A percentile compares a stretch with the other conserved stretches of the same genome.
Conservation (phyloP, 768 basidiomycete genomes). For the Aureoboletus auriporus region DNA sequence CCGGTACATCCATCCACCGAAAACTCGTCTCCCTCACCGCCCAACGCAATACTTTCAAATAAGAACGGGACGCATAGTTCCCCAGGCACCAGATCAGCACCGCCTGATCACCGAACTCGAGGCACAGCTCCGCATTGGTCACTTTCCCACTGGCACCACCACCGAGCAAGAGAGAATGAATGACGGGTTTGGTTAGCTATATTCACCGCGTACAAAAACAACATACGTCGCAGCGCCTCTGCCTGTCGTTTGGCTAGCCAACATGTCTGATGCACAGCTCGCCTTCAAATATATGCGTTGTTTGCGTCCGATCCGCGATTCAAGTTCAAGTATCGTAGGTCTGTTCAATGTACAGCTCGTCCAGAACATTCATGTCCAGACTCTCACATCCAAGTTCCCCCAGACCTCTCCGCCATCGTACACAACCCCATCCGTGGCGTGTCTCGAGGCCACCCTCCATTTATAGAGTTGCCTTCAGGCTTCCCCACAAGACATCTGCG, state of each 20-base stretch:
- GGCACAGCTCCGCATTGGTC: constrained; percentile 45
- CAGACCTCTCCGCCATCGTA: background rate
- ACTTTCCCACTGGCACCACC: constrained; percentile 34
- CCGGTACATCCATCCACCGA: constrained; percentile 30
- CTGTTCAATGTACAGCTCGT: no score
- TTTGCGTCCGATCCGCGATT: constrained; percentile 21
- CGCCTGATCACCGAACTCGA: constrained; percentile 34
- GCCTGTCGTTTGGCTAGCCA: background rate
- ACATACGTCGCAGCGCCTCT: constrained; percentile 31
- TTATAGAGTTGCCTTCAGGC: constrained; percentile 63
- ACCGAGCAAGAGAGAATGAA: constrained; percentile 44
- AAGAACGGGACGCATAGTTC: constrained; percentile 28
- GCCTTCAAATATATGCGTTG: constrained; percentile 19
- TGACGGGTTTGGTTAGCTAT: constrained; percentile 49
- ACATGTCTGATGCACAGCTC: constrained; percentile 3
- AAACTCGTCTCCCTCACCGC: constrained; percentile 20
- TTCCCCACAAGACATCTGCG: constrained; percentile 72
- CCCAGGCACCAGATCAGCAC: constrained; percentile 28
- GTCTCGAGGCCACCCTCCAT: constrained; percentile 66
- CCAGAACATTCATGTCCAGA: no score
- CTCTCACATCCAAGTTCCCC: no score
- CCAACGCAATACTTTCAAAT: background rate
- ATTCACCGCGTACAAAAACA: constrained; percentile 35
- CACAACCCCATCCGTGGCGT: constrained; percentile 67
- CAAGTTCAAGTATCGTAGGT: no score